These are phyloP conservation scores for Akanthomyces lecanii DNA, from an alignment of 2,329 filamentous ascomycete genomes.

Conservation along the genomic window DNA sequence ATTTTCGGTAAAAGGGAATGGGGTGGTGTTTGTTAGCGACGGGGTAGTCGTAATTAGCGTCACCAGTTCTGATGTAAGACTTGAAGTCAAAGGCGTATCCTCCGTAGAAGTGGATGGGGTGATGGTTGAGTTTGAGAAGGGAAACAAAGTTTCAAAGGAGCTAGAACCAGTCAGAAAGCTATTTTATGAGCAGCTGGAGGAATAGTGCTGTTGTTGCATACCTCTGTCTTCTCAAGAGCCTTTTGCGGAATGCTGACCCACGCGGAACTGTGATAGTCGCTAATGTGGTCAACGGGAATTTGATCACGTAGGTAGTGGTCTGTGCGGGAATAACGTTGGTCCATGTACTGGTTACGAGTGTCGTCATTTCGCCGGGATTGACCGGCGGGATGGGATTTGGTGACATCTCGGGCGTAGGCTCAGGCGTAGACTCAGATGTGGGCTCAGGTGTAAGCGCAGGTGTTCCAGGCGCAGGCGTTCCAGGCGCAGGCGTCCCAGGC, in stretches of 20 bases:
- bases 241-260: conserved; percentile 19
- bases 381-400: conserved; percentile 31
- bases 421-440: conserved; percentile 3
- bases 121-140: conserved; percentile 31
- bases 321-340: conserved; percentile 35
- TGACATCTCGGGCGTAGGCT: conserved; percentile 13
- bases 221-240: conserved; percentile 29
- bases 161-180: conserved; percentile 21
- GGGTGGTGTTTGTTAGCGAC: conserved; percentile 8
- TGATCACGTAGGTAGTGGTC: conserved; percentile 38
- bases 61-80: conserved; percentile 28
- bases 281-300: conserved; percentile 37
- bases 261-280: conserved; percentile 29
- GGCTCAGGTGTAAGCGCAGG: conserved; percentile 22
- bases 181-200: background rate
- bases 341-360: conserved; percentile 35
- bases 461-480: conserved; percentile 13
- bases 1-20: conserved; percentile 20
- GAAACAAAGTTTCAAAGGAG: conserved; percentile 15
- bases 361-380: conserved; percentile 23
- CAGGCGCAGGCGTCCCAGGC: conserved; percentile 23
- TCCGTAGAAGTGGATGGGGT: conserved; percentile 19
- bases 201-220: conserved; percentile 18
- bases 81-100: conserved; percentile 23
- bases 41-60: background rate